Evolutionary conservation across 768 basidiomycete genomes (phyloP).

Genomic region (Ramaria sp.): DNA sequence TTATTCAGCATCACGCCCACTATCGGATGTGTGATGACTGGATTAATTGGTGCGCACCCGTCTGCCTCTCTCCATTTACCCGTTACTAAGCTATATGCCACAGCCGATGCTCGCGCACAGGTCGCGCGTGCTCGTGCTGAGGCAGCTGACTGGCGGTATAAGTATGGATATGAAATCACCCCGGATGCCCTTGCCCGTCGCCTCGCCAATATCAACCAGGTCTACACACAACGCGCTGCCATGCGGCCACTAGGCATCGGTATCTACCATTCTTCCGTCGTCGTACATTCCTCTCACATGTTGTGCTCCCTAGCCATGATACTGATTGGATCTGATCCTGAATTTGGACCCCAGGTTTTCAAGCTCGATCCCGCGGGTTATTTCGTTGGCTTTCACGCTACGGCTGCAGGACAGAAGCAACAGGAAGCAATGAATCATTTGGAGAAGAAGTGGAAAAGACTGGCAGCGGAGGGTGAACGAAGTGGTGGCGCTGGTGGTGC

Average conservation of each 20-base stretch:
- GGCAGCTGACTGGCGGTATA: constrained; percentile 89
- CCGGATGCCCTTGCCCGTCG: constrained; percentile 92
- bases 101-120: constrained; percentile 90
- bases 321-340: constrained; percentile 84
- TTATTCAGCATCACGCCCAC: constrained; percentile 92
- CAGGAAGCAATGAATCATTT: constrained; percentile 98
- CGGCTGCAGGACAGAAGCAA: constrained; percentile 92
- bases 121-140: constrained; percentile 78
- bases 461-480: constrained; percentile 35
- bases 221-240: constrained; percentile 93
- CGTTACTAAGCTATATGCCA: neutral
- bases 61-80: neutral
- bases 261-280: constrained; percentile 27
- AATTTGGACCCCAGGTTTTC: constrained; percentile 92
- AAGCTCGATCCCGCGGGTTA: constrained; percentile 98
- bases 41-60: constrained; percentile 66
- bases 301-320: constrained; percentile 65
- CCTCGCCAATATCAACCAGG: constrained; percentile 96
- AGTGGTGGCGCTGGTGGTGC: constrained; percentile 50
- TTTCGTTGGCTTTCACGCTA: constrained; percentile 97
- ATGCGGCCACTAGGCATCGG: constrained; percentile 97
- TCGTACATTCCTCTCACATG: neutral
- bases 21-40: constrained; percentile 97
- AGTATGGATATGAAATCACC: constrained; percentile 97
- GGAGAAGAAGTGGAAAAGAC: constrained; percentile 98